Evolutionary conservation across 2,329 filamentous ascomycete genomes (phyloP).

Genomic region (Ophiostoma sp.): DNA sequence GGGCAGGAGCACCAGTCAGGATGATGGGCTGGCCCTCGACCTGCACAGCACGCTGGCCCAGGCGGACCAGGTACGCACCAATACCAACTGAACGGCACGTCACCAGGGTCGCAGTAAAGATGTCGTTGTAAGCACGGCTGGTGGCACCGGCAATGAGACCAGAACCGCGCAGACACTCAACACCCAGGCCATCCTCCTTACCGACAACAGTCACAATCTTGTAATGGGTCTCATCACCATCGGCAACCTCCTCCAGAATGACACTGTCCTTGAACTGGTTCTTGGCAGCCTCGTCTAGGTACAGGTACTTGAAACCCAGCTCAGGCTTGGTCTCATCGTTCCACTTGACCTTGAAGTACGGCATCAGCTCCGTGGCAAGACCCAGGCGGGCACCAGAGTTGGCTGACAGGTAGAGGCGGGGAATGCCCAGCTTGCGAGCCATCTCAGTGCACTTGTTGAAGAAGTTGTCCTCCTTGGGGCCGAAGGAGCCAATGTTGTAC

Average conservation of each 20-base stretch:
- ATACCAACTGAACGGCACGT: slow-evolving; percentile 99
- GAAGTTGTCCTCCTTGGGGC: slow-evolving; percentile 93
- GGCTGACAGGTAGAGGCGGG: slow-evolving; percentile 94
- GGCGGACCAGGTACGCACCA: slow-evolving; percentile 95
- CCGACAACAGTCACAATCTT: slow-evolving; percentile 93
- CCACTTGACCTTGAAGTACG: slow-evolving; percentile 96
- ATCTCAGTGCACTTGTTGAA: slow-evolving; percentile 99
- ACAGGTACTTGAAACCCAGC: slow-evolving; percentile 93
- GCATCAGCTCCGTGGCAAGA: slow-evolving; percentile 93
- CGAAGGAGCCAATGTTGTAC: slow-evolving; percentile 97
- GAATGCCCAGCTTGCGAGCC: slow-evolving; percentile 84
- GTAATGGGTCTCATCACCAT: slow-evolving; percentile 84
- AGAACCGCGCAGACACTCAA: slow-evolving; percentile 93
- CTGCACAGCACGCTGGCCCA: slow-evolving; percentile 96
- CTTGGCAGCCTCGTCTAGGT: slow-evolving; percentile 81
- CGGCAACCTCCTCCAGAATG: slow-evolving; percentile 79
- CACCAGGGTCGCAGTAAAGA: slow-evolving; percentile 96
- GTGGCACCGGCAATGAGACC: slow-evolving; percentile 98
- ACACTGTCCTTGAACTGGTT: slow-evolving; percentile 80
- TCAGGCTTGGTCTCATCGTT: slow-evolving; percentile 78
- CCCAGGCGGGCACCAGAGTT: slow-evolving; percentile 98
- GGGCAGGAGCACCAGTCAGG: slow-evolving; percentile 89
- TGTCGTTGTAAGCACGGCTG: slow-evolving; percentile 94
- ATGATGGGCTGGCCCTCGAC: slow-evolving; percentile 99
- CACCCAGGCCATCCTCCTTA: slow-evolving; percentile 91